These are phyloP conservation scores for Dichomitus squalens DNA, from an alignment of 1,284 basidiomycete species.

Conservation along the genomic window DNA sequence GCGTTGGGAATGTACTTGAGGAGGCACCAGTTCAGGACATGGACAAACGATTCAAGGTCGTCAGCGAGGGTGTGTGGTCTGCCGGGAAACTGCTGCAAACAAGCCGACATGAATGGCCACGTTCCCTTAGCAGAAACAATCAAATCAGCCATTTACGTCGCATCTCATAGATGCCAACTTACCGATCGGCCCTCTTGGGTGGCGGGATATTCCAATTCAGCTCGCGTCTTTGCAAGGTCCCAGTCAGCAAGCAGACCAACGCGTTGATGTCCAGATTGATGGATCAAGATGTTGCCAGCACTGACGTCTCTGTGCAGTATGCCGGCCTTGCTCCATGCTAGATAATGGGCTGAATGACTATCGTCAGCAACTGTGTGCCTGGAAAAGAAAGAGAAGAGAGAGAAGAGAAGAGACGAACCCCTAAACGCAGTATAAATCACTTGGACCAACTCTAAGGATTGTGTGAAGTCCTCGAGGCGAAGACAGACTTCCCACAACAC, in stretches of 20 bases:
- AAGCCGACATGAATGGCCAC: conserved; percentile 13
- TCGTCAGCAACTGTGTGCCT: not conserved
- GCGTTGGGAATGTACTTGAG: conserved; percentile 2
- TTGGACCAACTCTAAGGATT: not conserved
- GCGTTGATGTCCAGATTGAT: not conserved
- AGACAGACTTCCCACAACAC: not conserved
- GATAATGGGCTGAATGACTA: not conserved
- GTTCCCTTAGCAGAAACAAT: conserved; percentile 2
- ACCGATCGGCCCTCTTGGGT: not conserved
- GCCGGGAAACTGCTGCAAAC: not conserved
- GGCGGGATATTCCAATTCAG: not conserved
- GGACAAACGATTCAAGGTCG: conserved; percentile 11
- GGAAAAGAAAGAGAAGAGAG: not conserved
- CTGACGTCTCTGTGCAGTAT: conserved; percentile 18
- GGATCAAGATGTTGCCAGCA: conserved; percentile 8
- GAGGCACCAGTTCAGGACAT: conserved; percentile 3
- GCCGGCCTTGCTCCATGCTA: not conserved
- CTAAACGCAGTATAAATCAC: no score
- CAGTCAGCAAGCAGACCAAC: conserved; percentile 7
- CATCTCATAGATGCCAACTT: not conserved
- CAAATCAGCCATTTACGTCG: not conserved
- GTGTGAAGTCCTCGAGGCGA: not conserved
- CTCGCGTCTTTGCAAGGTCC: conserved; percentile 6
- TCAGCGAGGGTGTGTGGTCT: conserved; percentile 6
- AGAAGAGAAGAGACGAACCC: no score